Evolutionary conservation across 495 filamentous ascomycete genomes (phyloP).

Genomic region (Neurospora tetrasperma): DNA sequence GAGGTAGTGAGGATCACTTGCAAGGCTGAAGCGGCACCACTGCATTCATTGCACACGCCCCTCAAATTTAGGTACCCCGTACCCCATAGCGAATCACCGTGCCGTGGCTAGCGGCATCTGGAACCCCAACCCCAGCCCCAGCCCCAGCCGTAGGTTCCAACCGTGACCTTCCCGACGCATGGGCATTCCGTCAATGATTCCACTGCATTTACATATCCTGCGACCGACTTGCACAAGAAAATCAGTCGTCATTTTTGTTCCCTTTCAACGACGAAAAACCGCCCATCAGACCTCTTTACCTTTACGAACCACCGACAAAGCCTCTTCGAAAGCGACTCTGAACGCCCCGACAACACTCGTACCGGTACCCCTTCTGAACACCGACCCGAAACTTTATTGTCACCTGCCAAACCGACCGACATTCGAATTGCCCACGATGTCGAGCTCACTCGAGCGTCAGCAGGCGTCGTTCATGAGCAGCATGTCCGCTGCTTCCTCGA

Average conservation of each 20-base stretch:
- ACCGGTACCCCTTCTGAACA: background rate
- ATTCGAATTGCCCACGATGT: constrained; percentile 27
- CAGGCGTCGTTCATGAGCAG: constrained; percentile 36
- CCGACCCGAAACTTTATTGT: background rate
- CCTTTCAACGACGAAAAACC: background rate
- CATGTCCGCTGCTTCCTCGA: constrained; percentile 37
- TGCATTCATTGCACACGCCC: background rate
- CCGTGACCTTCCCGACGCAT: background rate
- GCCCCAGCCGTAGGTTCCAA: background rate
- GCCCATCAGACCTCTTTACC: background rate
- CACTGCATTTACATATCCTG: background rate
- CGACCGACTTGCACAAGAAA: background rate
- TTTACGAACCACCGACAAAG: background rate
- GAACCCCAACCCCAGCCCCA: background rate
- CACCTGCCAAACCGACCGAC: background rate
- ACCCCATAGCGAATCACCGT: background rate
- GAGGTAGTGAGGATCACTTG: background rate
- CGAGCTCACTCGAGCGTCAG: constrained; percentile 41
- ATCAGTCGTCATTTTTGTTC: background rate
- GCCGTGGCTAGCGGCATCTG: background rate
- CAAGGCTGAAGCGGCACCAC: background rate
- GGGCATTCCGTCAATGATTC: background rate
- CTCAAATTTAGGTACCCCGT: background rate
- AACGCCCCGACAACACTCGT: background rate
- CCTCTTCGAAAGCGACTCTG: background rate